Base-by-base conservation (phyloP, 2,329 filamentous ascomycete species). In the Cadophora sp. region DNA sequence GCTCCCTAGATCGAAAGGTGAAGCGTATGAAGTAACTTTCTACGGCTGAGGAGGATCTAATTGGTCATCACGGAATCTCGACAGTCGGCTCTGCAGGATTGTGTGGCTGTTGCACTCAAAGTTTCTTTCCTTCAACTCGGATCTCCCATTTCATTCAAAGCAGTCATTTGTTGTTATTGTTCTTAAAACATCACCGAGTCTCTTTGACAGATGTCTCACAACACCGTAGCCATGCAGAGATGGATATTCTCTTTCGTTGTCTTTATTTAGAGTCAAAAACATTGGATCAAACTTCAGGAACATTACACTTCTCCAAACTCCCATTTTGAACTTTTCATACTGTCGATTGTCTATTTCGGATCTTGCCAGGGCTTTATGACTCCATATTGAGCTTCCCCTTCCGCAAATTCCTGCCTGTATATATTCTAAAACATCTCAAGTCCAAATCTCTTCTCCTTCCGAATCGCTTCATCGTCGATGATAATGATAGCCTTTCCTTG, bases 401-500 rank as follows among this genome's bases (percentile, higher is more conserved):
- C n/a, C 22, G 6, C 11, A 59, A 27, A 6, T 1, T 24, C 24
- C 11, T 34, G 27, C 31, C 9, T 22, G 3, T 63, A 8, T 16
- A 37, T 7, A 9, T 43, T n/a, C 24, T 43, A 74, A 3, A 76
- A 27, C 71, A 75, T 74, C 50, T 72, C 66, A 16, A 73, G 19
- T 12, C 69, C 68, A 6, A 66, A 72, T 27, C 67, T 71, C 59
- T 70, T 75, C 58, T 76, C 69, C 8, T 73, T 72, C 29, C 71
- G 66, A 59, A 76, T 72, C 0, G 73, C 76, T 65, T 81, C 79
- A 26, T 78, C 72, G 69, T 87, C 85, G 14, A 88, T 81, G 12
- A 88, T 73, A 34, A 87, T 81, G 26, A 86, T 81, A 0, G 78
- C 85, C 75, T 89, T 87, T 0, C 86, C 85, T 69, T 83, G 80